A percentile compares a stretch with the other conserved stretches of the same genome.
These are phyloP conservation scores for Suillus plorans DNA, from an alignment of 768 basidiomycete species.

Conservation along the genomic window DNA sequence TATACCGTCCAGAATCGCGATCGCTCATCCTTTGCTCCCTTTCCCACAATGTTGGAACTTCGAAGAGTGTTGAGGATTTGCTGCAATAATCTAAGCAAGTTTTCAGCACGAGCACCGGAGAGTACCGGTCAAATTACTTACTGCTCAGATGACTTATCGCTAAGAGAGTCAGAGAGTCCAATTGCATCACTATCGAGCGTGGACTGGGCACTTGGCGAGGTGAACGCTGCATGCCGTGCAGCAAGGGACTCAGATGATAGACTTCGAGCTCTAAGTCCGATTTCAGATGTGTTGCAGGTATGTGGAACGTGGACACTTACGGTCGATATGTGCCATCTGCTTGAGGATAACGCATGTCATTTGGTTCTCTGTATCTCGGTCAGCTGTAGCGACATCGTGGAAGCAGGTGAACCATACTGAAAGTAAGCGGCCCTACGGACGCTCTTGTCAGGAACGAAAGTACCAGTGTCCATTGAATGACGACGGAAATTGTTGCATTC, in stretches of 20 bases:
- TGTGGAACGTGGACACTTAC: background rate
- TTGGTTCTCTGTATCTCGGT: background rate
- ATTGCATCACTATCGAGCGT: background rate
- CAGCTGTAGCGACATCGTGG: background rate
- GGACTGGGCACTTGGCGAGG: background rate
- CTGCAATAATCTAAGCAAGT: background rate
- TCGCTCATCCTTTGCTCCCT: background rate
- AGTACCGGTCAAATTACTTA: background rate
- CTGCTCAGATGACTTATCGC: background rate
- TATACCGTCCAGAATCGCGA: slow-evolving; percentile 6
- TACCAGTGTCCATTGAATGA: background rate
- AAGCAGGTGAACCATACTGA: background rate
- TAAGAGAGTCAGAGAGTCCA: background rate
- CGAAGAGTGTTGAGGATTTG: slow-evolving; percentile 5
- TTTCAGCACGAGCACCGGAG: background rate
- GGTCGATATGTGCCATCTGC: background rate
- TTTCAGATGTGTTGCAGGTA: background rate
- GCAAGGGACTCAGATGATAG: background rate
- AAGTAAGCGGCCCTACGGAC: background rate
- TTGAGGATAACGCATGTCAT: background rate
- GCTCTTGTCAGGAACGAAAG: background rate
- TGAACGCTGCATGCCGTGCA: background rate
- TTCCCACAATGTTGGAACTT: slow-evolving; percentile 3
- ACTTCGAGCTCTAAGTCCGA: background rate
- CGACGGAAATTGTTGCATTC: background rate